Conservation (phyloP, 1,284 basidiomycete genomes). For the Ganoderma lucidum region DNA sequence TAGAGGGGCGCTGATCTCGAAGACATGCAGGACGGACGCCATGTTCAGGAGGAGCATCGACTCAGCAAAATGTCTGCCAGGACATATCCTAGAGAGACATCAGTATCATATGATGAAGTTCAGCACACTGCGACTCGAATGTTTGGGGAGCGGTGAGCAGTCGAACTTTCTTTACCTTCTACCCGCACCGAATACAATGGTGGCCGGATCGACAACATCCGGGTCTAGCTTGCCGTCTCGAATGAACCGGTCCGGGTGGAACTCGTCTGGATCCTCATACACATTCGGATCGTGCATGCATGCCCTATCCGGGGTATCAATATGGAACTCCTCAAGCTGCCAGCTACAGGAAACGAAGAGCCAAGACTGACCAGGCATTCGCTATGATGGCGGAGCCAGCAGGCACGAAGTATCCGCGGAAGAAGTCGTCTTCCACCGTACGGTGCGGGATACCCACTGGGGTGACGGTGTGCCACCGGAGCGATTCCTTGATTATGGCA, state of each 20-base stretch:
- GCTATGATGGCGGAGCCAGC: conserved; percentile 32
- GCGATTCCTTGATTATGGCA: conserved; percentile 33
- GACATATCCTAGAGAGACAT: background rate
- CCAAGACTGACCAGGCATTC: conserved; percentile 37
- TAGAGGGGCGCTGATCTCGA: background rate
- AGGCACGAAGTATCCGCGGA: conserved; percentile 36
- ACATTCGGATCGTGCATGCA: background rate
- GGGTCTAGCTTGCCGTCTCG: background rate
- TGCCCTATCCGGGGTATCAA: background rate
- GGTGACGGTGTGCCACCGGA: conserved; percentile 33
- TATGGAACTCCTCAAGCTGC: background rate
- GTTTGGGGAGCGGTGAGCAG: background rate
- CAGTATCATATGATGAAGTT: background rate
- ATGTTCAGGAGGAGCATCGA: background rate
- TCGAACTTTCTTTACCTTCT: background rate
- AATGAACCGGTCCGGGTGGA: background rate
- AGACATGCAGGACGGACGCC: background rate
- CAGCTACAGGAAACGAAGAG: background rate
- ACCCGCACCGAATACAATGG: background rate
- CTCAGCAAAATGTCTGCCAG: background rate
- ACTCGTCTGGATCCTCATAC: background rate
- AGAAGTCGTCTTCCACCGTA: conserved; percentile 27
- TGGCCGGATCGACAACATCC: background rate
- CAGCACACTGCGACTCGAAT: background rate
- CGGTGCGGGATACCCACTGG: conserved; percentile 25